Base-by-base conservation (phyloP, 2,329 filamentous ascomycete species). In the Stylonectria norvegica region DNA sequence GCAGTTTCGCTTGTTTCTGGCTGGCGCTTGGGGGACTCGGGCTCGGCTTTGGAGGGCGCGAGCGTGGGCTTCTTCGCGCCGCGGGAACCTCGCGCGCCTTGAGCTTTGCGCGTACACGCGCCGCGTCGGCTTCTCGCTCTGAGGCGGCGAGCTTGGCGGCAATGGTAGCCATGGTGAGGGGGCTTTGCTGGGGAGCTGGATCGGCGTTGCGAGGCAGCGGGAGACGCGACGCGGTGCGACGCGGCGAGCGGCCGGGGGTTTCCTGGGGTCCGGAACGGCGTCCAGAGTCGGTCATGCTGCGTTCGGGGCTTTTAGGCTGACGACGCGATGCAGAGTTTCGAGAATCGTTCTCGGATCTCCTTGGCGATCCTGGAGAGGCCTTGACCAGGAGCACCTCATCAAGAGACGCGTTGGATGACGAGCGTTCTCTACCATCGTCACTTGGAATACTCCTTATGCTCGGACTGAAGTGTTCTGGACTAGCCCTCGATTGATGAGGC, bases 121-220 rank as follows among this genome's bases (percentile, higher is more conserved):
- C 79, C 1, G 79, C 79, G 48, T 83, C 78, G 4, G 80, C 80
- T 38, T 83, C 78, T 14, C 76, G 70, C 48, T 83, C 80, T 1
- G 79, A 78, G 2, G 80, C 79, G 1, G 78, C 80, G 0, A 83
- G 67, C 59, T 83, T 83, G 19, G 78, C 78, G 0, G 77, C 75
- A 45, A 83, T 83, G 22, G 67, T 72, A 7, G 77, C 75, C 72
- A 81, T 80, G 15, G 74, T 80, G 4, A 82, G 60, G 0, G 78
- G 78, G 19, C 72, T 78, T 47, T 80, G 77, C 34, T 75, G 71
- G 5, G 68, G 63, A 1, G 60, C 56, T 4, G 66, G 66, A 17
- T 68, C 67, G 2, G 61, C 40, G 42, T 60, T 55, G 45, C 64
- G 58, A 31, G 66, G 59, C n/a, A 70, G 49, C 16, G 47, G 57